phyloP scores from a whole-genome alignment of 352 stramenopile genomes.

The Blastocystis sp. region DNA sequence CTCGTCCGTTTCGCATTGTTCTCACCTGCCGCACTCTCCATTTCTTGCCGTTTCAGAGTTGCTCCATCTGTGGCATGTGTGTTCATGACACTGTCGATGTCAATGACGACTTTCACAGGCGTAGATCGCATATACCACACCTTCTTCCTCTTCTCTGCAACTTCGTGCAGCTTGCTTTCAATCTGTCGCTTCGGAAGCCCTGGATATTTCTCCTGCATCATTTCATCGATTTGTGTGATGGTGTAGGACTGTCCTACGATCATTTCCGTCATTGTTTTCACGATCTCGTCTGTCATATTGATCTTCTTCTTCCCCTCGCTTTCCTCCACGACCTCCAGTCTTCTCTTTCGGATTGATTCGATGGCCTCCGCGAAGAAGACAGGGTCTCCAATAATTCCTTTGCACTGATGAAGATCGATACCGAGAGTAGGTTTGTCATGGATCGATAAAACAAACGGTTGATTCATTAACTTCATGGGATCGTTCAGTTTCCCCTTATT shows the following conservation, averaged over 20 bases:
- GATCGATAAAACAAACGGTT: neutral
- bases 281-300: slow-evolving; percentile 43
- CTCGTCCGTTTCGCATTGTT: neutral
- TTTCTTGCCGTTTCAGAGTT: neutral
- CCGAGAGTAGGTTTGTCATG: neutral
- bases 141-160: slow-evolving; percentile 39
- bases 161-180: slow-evolving; percentile 25
- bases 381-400: neutral
- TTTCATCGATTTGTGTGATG: slow-evolving; percentile 37
- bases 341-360: neutral
- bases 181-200: slow-evolving; percentile 55
- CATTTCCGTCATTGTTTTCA: neutral
- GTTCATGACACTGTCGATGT: slow-evolving; percentile 20
- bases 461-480: neutral
- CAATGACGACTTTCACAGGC: neutral
- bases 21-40: neutral
- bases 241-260: neutral
- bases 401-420: neutral
- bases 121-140: neutral
- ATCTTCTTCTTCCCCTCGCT: neutral
- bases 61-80: neutral
- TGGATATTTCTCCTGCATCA: slow-evolving; percentile 35
- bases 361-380: neutral
- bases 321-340: slow-evolving; percentile 6
- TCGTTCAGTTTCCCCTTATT: slow-evolving; percentile 41